A percentile compares a stretch with the other conserved stretches of the same genome.
phyloP scores from a whole-genome alignment of 2,329 filamentous ascomycete genomes.

The Anisogramma anomala region DNA sequence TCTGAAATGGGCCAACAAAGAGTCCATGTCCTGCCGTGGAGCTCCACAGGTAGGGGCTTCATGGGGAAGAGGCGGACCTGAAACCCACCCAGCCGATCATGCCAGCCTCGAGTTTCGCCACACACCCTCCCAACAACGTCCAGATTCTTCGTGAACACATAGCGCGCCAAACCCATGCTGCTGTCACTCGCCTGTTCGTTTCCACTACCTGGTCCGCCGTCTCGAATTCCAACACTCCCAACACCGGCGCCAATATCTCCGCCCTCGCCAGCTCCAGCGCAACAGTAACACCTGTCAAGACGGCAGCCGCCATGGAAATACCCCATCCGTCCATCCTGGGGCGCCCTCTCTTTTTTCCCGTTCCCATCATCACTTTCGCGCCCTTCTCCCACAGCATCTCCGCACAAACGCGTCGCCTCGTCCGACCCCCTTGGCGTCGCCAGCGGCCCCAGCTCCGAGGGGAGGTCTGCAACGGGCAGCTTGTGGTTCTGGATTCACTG shows the following conservation, averaged over 20 bases:
- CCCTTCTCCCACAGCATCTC: constrained; percentile 16
- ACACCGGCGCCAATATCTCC: constrained; percentile 17
- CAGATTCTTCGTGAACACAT: constrained; percentile 21
- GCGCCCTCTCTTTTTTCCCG: constrained; percentile 32
- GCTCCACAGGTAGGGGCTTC: neutral
- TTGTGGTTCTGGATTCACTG: too few relatives aligned
- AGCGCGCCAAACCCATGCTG: constrained; percentile 23
- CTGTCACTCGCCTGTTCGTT: constrained; percentile 25
- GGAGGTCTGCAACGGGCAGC: too few relatives aligned
- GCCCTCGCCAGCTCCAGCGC: constrained; percentile 17
- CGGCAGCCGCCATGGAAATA: constrained; percentile 64
- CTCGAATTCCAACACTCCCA: constrained; percentile 17
- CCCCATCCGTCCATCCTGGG: constrained; percentile 43
- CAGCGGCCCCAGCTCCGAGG: constrained; percentile 26
- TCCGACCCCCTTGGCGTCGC: constrained; percentile 24
- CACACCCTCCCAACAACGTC: constrained; percentile 30
- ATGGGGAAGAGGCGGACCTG: too few relatives aligned
- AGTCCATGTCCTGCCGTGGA: too few relatives aligned
- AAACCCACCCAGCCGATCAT: constrained; percentile 44
- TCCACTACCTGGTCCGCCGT: constrained; percentile 24
- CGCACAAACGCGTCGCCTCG: constrained; percentile 22
- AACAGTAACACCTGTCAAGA: constrained; percentile 42
- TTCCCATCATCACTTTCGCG: constrained; percentile 24
- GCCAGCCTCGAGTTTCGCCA: constrained; percentile 45
- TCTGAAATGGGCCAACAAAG: constrained; percentile 19